Percentiles rank a stretch among this genome's conserved stretches.
Evolutionary conservation across 139 green algal genomes (phyloP).

Genomic region (Yamagishiella unicocca): DNA sequence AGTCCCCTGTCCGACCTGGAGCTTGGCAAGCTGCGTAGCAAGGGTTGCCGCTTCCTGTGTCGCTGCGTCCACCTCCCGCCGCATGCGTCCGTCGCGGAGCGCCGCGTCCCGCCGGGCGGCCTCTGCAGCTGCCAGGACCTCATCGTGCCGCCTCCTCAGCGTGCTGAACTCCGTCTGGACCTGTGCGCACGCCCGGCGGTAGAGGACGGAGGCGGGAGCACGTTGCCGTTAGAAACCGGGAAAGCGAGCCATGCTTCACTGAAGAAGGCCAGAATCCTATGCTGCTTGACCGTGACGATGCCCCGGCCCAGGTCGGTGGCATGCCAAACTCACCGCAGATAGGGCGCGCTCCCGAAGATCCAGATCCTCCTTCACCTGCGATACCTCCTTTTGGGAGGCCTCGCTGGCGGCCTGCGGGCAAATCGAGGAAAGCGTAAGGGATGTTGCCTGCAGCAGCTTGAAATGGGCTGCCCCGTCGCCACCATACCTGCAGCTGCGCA

Average conservation of each 20-base stretch:
- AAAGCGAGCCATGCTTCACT: too few species aligned
- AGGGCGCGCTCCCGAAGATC: constrained; percentile 23
- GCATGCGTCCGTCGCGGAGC: constrained; percentile 19
- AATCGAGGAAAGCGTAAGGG: not conserved
- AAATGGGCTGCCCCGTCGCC: not conserved
- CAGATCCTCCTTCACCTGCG: constrained; percentile 7
- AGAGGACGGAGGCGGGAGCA: too few species aligned
- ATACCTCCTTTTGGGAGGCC: not conserved
- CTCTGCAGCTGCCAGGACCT: not conserved
- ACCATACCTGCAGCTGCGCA: constrained; percentile 8
- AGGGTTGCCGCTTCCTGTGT: not conserved
- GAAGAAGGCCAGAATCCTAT: too few species aligned
- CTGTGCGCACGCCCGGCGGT: too few species aligned
- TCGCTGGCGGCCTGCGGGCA: not conserved
- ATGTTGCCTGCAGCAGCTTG: not conserved
- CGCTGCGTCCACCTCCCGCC: constrained; percentile 24
- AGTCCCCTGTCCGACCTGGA: constrained; percentile 35
- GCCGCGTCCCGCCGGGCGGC: constrained; percentile 1
- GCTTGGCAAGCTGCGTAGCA: constrained; percentile 3
- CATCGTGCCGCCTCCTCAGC: constrained; percentile 32
- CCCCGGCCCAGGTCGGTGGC: too few species aligned
- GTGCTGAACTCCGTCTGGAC: constrained; percentile 33
- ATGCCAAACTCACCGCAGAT: not conserved
- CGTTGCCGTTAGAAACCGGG: too few species aligned
- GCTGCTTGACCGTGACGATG: too few species aligned